Conservation (phyloP, 208 protist genomes). For the Acanthamoeba culbertsoni region DNA sequence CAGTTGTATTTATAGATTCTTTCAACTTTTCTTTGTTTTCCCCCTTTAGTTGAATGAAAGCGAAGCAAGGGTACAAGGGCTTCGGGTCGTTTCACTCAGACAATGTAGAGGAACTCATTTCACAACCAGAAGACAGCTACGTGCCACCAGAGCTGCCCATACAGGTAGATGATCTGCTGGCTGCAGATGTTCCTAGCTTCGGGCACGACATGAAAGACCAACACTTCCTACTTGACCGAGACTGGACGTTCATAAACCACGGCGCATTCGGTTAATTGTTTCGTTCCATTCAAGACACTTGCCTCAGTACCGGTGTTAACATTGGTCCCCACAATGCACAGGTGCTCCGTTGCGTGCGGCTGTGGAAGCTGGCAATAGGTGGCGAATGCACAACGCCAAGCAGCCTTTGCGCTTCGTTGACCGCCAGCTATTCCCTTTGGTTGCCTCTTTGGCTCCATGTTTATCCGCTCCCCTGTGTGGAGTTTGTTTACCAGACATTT, state of each 20-base stretch:
- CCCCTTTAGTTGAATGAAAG: no score
- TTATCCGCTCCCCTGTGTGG: not conserved
- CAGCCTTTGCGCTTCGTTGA: constrained; percentile 90
- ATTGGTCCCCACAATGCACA: not conserved
- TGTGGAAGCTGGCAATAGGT: constrained; percentile 85
- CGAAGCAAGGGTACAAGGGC: constrained; percentile 79
- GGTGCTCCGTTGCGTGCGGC: constrained; percentile 84
- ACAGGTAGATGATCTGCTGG: not conserved
- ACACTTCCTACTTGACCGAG: constrained; percentile 84
- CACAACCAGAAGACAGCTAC: constrained; percentile 75
- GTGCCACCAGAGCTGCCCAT: constrained; percentile 66
- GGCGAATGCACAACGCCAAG: constrained; percentile 83
- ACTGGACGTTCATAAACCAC: constrained; percentile 91
- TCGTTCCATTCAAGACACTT: not conserved
- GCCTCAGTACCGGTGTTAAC: no score
- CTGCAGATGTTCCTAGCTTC: not conserved
- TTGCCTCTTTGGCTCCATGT: not conserved
- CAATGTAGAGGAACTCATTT: constrained; percentile 89
- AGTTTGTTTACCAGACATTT: not conserved
- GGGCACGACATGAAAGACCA: constrained; percentile 72
- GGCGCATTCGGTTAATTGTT: constrained; percentile 88
- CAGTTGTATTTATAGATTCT: no score
- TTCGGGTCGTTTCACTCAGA: constrained; percentile 92
- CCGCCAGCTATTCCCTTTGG: constrained; percentile 83
- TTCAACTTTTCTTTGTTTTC: no score